phyloP scores from a whole-genome alignment of 306 rosid species.

The Vigna mungo region DNA sequence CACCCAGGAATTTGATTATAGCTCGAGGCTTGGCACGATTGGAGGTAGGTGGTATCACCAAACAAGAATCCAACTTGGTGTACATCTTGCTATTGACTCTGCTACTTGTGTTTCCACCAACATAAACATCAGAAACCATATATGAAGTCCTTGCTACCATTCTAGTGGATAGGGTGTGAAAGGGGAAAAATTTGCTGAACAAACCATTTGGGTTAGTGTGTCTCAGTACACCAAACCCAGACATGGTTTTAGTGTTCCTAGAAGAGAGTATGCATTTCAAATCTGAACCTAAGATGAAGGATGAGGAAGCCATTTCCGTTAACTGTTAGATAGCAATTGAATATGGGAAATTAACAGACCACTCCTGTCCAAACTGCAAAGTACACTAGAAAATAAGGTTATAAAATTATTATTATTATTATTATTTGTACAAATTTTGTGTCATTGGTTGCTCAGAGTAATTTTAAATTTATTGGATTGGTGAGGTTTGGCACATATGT shows the following conservation, averaged over 20 bases:
- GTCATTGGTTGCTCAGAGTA: neutral
- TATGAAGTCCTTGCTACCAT: conserved; percentile 45
- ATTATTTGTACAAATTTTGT: too few species aligned
- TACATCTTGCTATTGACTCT: conserved; percentile 48
- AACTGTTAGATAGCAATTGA: neutral
- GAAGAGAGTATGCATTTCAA: conserved; percentile 41
- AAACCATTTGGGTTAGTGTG: conserved; percentile 22
- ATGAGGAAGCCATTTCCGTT: conserved; percentile 61
- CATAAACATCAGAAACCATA: conserved; percentile 52
- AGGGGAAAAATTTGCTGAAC: conserved; percentile 35
- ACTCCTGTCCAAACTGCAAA: neutral
- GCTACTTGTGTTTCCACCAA: conserved; percentile 42
- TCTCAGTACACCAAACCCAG: conserved; percentile 25
- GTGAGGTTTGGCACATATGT: neutral
- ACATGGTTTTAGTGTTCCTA: conserved; percentile 24
- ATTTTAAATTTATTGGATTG: neutral
- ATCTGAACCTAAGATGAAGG: conserved; percentile 44
- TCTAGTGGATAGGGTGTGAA: conserved; percentile 23
- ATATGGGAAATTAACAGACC: conserved; percentile 5
- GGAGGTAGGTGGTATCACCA: conserved; percentile 73
- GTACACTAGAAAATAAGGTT: neutral
- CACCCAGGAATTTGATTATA: conserved; percentile 88
- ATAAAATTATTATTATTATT: neutral
- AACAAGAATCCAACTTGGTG: conserved; percentile 65
- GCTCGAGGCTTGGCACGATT: conserved; percentile 73